Conservation (phyloP, 2,329 filamentous ascomycete species). For the Pseudogymnoascus sp. region DNA sequence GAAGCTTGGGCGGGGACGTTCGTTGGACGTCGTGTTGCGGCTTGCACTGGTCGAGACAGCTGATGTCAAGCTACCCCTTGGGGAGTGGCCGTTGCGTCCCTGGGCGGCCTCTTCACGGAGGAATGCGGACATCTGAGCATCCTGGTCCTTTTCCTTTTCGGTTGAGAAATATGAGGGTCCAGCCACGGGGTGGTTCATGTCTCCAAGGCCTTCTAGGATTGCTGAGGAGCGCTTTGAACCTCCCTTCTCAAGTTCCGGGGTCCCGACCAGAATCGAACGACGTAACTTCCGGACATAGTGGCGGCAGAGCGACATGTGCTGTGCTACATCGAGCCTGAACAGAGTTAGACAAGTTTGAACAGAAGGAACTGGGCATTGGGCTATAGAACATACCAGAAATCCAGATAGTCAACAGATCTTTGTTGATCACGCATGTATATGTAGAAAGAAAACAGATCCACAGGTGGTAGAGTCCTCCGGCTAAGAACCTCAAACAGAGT, state of each 20-base stretch:
- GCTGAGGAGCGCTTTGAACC: conserved; percentile 78
- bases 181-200: conserved; percentile 51
- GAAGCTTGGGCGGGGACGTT: conserved; percentile 40
- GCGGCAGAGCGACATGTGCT: conserved; percentile 95
- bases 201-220: conserved; percentile 63
- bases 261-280: conserved; percentile 84
- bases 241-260: conserved; percentile 76
- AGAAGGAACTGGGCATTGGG: neutral
- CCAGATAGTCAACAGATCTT: conserved; percentile 91
- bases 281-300: conserved; percentile 95
- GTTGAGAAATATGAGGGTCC: conserved; percentile 55
- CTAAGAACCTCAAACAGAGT: conserved; percentile 94
- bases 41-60: conserved; percentile 17
- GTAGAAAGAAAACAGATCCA: conserved; percentile 97
- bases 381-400: conserved; percentile 71
- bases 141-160: conserved; percentile 67
- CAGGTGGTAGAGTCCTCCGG: conserved; percentile 84
- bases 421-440: conserved; percentile 99
- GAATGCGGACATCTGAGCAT: conserved; percentile 86
- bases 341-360: conserved; percentile 17
- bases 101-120: conserved; percentile 58
- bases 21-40: conserved; percentile 42
- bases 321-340: conserved; percentile 90
- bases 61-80: conserved; percentile 34
- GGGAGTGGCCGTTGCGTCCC: conserved; percentile 44